Evolutionary conservation across 2,329 filamentous ascomycete genomes (phyloP).

Genomic region (Chrysoporthe deuterocubensis): DNA sequence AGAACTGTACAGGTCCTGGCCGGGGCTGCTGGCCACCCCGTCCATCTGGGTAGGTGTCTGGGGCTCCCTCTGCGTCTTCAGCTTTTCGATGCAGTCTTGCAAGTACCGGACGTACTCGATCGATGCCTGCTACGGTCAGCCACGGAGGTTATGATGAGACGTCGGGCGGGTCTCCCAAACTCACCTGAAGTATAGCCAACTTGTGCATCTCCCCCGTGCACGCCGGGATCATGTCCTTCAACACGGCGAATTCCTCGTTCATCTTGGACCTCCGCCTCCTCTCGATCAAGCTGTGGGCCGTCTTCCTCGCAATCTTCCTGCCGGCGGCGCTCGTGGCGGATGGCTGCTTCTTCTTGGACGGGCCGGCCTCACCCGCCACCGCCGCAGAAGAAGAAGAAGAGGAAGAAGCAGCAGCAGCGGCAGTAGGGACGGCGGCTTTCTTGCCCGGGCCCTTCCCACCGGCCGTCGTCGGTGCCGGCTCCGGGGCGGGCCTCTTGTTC

Average conservation of each 20-base stretch:
- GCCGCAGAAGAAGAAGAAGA: conserved; percentile 32
- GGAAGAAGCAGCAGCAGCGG: neutral
- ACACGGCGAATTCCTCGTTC: conserved; percentile 94
- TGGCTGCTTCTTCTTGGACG: conserved; percentile 74
- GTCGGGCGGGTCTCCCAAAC: conserved; percentile 33
- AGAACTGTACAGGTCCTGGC: conserved; percentile 35
- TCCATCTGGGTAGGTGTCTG: conserved; percentile 37
- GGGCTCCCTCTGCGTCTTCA: conserved; percentile 64
- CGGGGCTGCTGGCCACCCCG: conserved; percentile 35
- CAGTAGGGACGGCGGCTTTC: conserved; percentile 15
- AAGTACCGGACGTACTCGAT: conserved; percentile 97
- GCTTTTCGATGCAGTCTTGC: conserved; percentile 80
- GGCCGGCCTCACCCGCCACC: conserved; percentile 38
- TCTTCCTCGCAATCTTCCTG: conserved; percentile 94
- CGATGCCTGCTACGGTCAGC: conserved; percentile 66
- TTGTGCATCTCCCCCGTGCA: conserved; percentile 99
- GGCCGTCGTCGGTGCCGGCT: conserved; percentile 32
- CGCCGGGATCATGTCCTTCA: conserved; percentile 95
- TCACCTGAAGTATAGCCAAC: conserved; percentile 87
- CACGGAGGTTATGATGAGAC: neutral
- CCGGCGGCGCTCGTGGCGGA: conserved; percentile 80
- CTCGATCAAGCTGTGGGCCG: conserved; percentile 94
- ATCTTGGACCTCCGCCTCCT: conserved; percentile 89
- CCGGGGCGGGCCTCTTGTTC: conserved; percentile 34
- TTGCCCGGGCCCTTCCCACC: conserved; percentile 31